A percentile compares a stretch with the other conserved stretches of the same genome.
phyloP scores from a whole-genome alignment of 2,329 filamentous ascomycete species.

The Fonsecaea multimorphosa region DNA sequence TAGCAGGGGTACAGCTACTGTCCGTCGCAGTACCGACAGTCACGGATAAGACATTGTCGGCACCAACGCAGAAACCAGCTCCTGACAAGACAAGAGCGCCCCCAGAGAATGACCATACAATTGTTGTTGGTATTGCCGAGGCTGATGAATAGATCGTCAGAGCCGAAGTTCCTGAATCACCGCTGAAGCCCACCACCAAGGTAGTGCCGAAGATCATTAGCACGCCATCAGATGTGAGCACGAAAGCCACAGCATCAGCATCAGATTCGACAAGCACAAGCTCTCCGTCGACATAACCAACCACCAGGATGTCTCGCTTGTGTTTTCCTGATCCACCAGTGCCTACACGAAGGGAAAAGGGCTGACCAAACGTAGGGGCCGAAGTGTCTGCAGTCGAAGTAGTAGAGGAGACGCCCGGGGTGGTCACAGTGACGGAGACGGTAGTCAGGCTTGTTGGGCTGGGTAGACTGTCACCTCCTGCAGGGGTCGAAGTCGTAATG shows the following conservation, averaged over 20 bases:
- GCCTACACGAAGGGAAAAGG: conserved; percentile 11
- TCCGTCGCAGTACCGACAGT: conserved; percentile 10
- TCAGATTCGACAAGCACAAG: conserved; percentile 6
- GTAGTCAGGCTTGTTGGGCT: conserved; percentile 12
- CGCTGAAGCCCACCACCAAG: conserved; percentile 15
- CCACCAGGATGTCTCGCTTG: conserved; percentile 17
- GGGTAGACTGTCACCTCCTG: conserved; percentile 2
- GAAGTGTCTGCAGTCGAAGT: conserved; percentile 18
- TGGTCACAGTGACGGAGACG: background rate
- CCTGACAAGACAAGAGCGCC: conserved; percentile 15
- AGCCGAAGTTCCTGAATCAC: conserved; percentile 9
- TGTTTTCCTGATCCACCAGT: background rate
- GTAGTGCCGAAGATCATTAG: conserved; percentile 18
- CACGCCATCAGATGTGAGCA: conserved; percentile 16
- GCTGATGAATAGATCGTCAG: conserved; percentile 16
- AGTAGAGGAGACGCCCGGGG: conserved; percentile 1
- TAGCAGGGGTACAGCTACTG: conserved; percentile 17
- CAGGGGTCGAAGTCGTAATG: conserved; percentile 1
- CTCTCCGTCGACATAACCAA: conserved; percentile 14
- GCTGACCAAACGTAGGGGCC: conserved; percentile 10
- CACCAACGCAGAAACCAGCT: conserved; percentile 18
- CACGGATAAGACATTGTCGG: conserved; percentile 16
- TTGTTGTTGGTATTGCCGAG: conserved; percentile 17
- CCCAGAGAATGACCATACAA: conserved; percentile 16
- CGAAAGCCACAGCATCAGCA: conserved; percentile 16